Evolutionary conservation across 768 basidiomycete species (phyloP).

Genomic region (Favolaschia claudopus): DNA sequence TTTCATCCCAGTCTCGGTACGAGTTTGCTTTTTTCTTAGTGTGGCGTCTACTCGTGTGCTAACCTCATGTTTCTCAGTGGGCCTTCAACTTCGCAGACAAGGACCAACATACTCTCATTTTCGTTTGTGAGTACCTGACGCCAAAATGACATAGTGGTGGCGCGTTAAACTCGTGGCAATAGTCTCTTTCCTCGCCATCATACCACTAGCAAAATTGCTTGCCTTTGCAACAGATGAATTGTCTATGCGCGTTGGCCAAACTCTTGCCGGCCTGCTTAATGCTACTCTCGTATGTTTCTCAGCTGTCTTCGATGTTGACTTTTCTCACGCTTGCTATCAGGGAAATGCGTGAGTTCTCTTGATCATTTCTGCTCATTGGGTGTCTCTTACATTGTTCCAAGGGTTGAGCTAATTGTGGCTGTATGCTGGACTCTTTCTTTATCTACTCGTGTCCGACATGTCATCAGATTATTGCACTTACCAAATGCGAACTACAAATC

Average conservation of each 20-base stretch:
- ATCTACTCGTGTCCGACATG: neutral
- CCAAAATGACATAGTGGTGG: neutral
- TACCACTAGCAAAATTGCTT: slow-evolving; percentile 84
- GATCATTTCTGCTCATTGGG: slow-evolving; percentile 43
- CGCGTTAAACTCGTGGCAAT: slow-evolving; percentile 1
- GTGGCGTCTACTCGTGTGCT: neutral
- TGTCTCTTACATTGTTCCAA: slow-evolving; percentile 32
- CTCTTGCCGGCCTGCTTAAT: slow-evolving; percentile 84
- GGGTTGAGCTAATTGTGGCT: slow-evolving; percentile 79
- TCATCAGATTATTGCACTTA: slow-evolving; percentile 55
- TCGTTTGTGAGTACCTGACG: slow-evolving; percentile 64
- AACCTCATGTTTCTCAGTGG: slow-evolving; percentile 60
- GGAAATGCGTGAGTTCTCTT: slow-evolving; percentile 54
- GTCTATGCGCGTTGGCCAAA: slow-evolving; percentile 83
- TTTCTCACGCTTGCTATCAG: slow-evolving; percentile 34
- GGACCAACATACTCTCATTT: slow-evolving; percentile 66
- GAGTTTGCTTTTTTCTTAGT: slow-evolving; percentile 26
- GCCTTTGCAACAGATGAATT: slow-evolving; percentile 89
- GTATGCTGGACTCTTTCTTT: slow-evolving; percentile 51
- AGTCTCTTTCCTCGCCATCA: slow-evolving; percentile 84
- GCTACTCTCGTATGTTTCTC: slow-evolving; percentile 71
- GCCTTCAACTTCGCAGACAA: slow-evolving; percentile 66
- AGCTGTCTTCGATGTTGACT: neutral
- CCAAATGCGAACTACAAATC: slow-evolving; percentile 67
- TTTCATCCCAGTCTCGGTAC: slow-evolving; percentile 75